Conservation (phyloP, 768 basidiomycete genomes). For the Russula foetens region DNA sequence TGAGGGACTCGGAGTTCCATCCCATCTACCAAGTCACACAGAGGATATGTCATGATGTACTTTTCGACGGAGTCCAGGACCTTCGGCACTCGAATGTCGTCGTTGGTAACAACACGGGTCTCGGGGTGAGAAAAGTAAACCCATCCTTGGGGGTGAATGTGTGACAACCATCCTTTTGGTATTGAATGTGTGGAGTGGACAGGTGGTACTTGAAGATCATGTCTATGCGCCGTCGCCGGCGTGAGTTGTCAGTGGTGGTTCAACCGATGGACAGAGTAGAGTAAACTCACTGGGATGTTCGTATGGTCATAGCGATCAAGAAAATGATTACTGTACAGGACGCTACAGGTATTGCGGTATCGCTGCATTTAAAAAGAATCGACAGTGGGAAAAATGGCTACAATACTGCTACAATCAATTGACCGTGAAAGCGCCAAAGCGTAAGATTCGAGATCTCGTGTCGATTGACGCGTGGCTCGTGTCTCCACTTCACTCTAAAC, state of each 20-base stretch:
- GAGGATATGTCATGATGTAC: slow-evolving; percentile 26
- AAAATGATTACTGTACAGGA: neutral
- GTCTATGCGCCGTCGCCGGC: neutral
- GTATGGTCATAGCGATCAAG: neutral
- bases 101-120: slow-evolving; percentile 38
- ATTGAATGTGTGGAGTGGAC: neutral
- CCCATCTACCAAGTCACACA: slow-evolving; percentile 29
- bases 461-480: neutral
- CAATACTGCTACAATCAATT: too few relatives aligned
- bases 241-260: too few relatives aligned
- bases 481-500: neutral
- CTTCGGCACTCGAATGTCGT: slow-evolving; percentile 38
- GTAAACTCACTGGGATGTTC: neutral
- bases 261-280: neutral
- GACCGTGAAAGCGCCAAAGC: too few relatives aligned
- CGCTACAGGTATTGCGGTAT: too few relatives aligned
- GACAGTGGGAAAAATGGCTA: neutral
- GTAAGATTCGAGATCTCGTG: neutral
- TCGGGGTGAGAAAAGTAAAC: slow-evolving; percentile 40
- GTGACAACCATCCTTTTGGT: slow-evolving; percentile 14
- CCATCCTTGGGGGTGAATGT: slow-evolving; percentile 42
- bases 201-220: neutral
- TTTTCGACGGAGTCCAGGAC: slow-evolving; percentile 27
- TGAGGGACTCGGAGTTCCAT: slow-evolving; percentile 40
- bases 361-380: neutral